A percentile compares a stretch with the other conserved stretches of the same genome.
These are phyloP conservation scores for Cercospora sp. DNA, from an alignment of 2,329 filamentous ascomycete species.

Conservation along the genomic window DNA sequence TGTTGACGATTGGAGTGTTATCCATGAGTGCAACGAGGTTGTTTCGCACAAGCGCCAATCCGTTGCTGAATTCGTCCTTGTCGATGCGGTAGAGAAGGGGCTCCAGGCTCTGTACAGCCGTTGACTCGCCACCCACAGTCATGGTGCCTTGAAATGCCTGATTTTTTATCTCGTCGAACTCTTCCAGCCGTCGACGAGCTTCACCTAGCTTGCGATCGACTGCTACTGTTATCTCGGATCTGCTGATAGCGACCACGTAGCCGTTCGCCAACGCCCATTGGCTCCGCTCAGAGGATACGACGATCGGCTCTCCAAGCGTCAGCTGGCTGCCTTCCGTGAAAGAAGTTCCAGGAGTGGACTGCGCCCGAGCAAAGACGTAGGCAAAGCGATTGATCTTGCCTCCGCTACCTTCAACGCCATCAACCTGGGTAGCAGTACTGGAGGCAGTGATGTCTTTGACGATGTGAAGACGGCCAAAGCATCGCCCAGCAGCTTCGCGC, in stretches of 20 bases:
- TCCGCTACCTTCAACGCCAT: slow-evolving; percentile 43
- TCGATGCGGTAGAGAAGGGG: slow-evolving; percentile 79
- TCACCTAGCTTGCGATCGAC: slow-evolving; percentile 91
- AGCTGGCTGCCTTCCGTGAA: slow-evolving; percentile 86
- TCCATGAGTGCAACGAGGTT: slow-evolving; percentile 89
- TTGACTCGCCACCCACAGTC: slow-evolving; percentile 62
- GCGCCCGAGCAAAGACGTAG: slow-evolving; percentile 75
- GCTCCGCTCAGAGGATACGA: slow-evolving; percentile 92
- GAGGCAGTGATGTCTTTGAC: slow-evolving; percentile 47
- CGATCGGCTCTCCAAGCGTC: slow-evolving; percentile 81
- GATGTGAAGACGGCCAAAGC: slow-evolving; percentile 84
- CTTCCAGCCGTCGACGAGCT: slow-evolving; percentile 69
- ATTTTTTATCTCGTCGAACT: slow-evolving; percentile 74
- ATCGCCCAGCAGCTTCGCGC: slow-evolving; percentile 82
- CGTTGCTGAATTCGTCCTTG: slow-evolving; percentile 98
- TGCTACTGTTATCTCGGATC: slow-evolving; percentile 76
- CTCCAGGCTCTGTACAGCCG: slow-evolving; percentile 41
- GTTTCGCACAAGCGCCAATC: slow-evolving; percentile 91
- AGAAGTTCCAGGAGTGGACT: slow-evolving; percentile 60
- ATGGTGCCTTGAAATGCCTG: slow-evolving; percentile 91
- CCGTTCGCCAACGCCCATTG: slow-evolving; percentile 95
- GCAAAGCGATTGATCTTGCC: slow-evolving; percentile 88
- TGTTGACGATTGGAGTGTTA: slow-evolving; percentile 35
- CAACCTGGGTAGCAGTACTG: slow-evolving; percentile 24
- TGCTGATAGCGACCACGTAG: slow-evolving; percentile 76